Evolutionary conservation across 805 yeast species (phyloP).

Genomic region (Maudiozyma turicensis): DNA sequence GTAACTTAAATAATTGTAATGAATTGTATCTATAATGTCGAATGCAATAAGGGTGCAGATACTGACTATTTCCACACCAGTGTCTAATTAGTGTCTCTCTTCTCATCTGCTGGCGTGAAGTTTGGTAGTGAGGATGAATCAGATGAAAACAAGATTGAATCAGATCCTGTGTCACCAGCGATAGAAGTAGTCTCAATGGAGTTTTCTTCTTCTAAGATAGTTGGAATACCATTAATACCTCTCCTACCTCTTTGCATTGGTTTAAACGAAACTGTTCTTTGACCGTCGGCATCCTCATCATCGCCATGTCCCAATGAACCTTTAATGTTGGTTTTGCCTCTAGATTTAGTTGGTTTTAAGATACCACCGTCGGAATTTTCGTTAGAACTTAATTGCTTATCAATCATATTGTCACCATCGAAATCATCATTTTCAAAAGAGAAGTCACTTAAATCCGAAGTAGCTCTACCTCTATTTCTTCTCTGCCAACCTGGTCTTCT

Average conservation of each 20-base stretch:
- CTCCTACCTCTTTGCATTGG: conserved; percentile 18
- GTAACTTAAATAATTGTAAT: not conserved
- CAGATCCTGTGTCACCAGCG: conserved; percentile 9
- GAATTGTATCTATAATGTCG: too few relatives aligned
- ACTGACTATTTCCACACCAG: not conserved
- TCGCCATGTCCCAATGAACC: conserved; percentile 5
- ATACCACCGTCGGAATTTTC: not conserved
- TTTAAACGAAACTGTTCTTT: conserved; percentile 26
- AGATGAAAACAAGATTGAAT: conserved; percentile 8
- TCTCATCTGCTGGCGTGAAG: conserved; percentile 1
- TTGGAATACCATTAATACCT: conserved; percentile 23
- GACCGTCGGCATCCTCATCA: conserved; percentile 12
- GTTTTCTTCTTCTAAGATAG: conserved; percentile 24
- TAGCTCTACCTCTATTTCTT: conserved; percentile 20
- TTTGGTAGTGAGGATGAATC: conserved; percentile 10
- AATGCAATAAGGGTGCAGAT: too few relatives aligned
- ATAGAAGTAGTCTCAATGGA: conserved; percentile 19
- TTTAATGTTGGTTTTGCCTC: conserved; percentile 11
- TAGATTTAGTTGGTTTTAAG: not conserved
- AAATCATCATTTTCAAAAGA: conserved; percentile 18
- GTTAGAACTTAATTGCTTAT: not conserved
- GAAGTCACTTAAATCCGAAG: conserved; percentile 23
- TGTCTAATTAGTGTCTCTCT: not conserved
- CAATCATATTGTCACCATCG: not conserved
- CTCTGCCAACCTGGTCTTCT: conserved; percentile 25